phyloP scores from a whole-genome alignment of 1,284 basidiomycete genomes.

The Gomphus sp. region DNA sequence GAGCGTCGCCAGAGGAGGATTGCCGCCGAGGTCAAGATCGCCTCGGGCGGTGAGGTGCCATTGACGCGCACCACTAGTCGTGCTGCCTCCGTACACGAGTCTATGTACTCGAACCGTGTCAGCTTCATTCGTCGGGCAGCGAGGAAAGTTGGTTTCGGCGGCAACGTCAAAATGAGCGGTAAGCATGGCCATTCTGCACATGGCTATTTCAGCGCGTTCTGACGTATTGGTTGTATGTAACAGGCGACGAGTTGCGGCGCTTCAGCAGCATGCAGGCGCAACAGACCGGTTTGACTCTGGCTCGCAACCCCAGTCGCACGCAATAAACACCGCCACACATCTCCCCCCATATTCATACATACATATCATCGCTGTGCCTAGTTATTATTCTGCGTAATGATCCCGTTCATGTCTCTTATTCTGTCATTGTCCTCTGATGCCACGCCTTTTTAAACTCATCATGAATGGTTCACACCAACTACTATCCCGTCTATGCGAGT shows the following conservation, averaged over 20 bases:
- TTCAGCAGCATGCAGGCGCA: conserved; percentile 81
- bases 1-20: conserved; percentile 47
- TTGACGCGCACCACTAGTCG: conserved; percentile 83
- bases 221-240: neutral
- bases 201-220: neutral
- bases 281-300: conserved; percentile 64
- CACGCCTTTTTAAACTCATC: neutral
- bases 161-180: conserved; percentile 71
- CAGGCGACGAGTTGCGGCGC: conserved; percentile 64
- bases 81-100: conserved; percentile 86
- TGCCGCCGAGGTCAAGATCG: conserved; percentile 32
- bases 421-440: neutral
- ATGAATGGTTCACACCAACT: no score
- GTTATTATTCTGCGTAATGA: conserved; percentile 5
- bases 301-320: conserved; percentile 65
- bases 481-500: no score
- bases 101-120: conserved; percentile 88
- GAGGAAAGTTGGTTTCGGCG: conserved; percentile 78
- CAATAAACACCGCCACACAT: conserved; percentile 12
- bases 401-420: neutral
- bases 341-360: neutral
- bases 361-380: neutral
- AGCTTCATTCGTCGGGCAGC: conserved; percentile 82
- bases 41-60: conserved; percentile 55
- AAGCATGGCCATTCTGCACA: neutral